Evolutionary conservation across 1,284 basidiomycete genomes (phyloP).

Genomic region (Leccinum fuscescens): DNA sequence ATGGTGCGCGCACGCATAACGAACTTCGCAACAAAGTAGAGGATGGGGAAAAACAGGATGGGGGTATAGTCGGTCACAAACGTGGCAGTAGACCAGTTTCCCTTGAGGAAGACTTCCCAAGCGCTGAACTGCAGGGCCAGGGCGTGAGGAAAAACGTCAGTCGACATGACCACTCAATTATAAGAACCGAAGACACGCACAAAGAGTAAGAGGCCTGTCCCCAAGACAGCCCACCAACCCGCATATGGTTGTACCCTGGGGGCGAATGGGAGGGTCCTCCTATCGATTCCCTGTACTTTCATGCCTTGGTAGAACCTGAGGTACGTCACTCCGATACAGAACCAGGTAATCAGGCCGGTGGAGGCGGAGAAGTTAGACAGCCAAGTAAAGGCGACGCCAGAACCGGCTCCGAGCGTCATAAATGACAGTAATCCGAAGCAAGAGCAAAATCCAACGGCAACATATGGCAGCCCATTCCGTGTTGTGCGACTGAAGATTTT

Average conservation of each 20-base stretch:
- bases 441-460: conserved; percentile 49
- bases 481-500: conserved; percentile 52
- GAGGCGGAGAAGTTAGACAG: conserved; percentile 46
- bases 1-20: conserved; percentile 38
- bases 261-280: conserved; percentile 48
- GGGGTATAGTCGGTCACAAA: conserved; percentile 57
- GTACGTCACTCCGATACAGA: conserved; percentile 58
- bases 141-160: not conserved
- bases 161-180: not conserved
- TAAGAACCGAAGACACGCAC: conserved; percentile 24
- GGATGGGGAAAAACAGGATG: conserved; percentile 54
- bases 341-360: conserved; percentile 59
- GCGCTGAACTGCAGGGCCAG: conserved; percentile 34
- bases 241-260: conserved; percentile 46
- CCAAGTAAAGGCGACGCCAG: conserved; percentile 55
- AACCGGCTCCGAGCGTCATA: conserved; percentile 45
- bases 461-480: conserved; percentile 55
- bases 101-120: conserved; percentile 42
- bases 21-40: conserved; percentile 49
- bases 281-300: conserved; percentile 52
- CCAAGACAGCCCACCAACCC: conserved; percentile 41
- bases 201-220: conserved; percentile 39
- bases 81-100: conserved; percentile 32
- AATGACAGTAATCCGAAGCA: conserved; percentile 54
- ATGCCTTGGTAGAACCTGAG: conserved; percentile 60